phyloP scores from a whole-genome alignment of 495 filamentous ascomycete species.

The Neurospora sp. region DNA sequence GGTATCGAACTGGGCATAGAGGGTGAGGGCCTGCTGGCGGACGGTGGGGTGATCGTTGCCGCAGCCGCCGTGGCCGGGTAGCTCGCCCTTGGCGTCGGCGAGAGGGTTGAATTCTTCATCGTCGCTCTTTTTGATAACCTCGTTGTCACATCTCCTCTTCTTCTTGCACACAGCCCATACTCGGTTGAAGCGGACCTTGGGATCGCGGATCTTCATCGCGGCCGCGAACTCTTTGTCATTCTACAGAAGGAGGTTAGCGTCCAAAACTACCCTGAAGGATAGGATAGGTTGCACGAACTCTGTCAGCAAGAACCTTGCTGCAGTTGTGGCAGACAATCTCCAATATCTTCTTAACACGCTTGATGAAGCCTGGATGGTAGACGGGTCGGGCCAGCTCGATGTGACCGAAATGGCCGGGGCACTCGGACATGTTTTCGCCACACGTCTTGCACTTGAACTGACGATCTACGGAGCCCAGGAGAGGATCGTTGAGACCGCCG shows the following conservation, averaged over 20 bases:
- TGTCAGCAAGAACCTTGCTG: conserved; percentile 86
- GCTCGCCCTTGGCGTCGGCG: conserved; percentile 37
- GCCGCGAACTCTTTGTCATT: conserved; percentile 71
- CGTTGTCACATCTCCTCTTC: conserved; percentile 71
- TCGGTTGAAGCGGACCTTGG: conserved; percentile 82
- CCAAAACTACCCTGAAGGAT: conserved; percentile 32
- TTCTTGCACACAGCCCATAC: conserved; percentile 85
- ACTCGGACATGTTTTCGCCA: conserved; percentile 85
- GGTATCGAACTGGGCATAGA: conserved; percentile 45
- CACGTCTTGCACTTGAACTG: conserved; percentile 92
- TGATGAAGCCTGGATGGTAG: conserved; percentile 92
- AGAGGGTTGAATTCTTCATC: conserved; percentile 39
- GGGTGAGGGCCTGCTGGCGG: conserved; percentile 70
- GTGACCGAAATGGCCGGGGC: conserved; percentile 95
- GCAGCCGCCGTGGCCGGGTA: conserved; percentile 69
- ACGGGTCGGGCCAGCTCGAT: conserved; percentile 93
- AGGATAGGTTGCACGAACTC: conserved; percentile 63
- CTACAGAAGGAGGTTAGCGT: conserved; percentile 61
- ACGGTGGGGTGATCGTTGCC: conserved; percentile 84
- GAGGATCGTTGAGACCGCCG: conserved; percentile 84
- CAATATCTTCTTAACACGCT: conserved; percentile 94
- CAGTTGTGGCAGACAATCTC: conserved; percentile 98
- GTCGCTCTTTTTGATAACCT: conserved; percentile 50
- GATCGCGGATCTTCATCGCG: conserved; percentile 74
- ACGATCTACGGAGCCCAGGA: conserved; percentile 87